Conservation (phyloP, 176 grass and related monocot genomes). For the Tillandsia leiboldiana region DNA sequence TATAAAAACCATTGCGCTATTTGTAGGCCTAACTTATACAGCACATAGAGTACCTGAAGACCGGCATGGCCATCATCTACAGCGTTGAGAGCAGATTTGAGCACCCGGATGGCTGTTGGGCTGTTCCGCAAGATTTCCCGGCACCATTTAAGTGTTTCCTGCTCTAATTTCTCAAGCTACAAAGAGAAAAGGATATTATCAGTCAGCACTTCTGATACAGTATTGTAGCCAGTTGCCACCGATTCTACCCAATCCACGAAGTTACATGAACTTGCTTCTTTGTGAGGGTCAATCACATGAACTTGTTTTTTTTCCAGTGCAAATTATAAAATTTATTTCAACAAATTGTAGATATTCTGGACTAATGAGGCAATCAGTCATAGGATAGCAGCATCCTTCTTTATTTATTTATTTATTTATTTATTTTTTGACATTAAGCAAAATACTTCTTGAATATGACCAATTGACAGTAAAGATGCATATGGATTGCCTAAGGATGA, state of each 20-base stretch:
- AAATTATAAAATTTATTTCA: too few species aligned
- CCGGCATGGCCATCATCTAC: slow-evolving; percentile 81
- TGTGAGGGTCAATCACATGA: not conserved
- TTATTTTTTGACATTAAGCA: too few species aligned
- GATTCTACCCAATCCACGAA: not conserved
- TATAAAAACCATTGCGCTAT: too few species aligned
- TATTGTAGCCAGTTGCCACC: not conserved
- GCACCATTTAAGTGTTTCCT: slow-evolving; percentile 79
- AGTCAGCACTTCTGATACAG: not conserved
- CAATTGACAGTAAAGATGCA: too few species aligned
- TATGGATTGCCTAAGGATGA: too few species aligned
- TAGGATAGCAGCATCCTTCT: too few species aligned
- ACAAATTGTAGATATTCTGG: too few species aligned
- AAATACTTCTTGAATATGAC: too few species aligned
- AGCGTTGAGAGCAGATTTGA: slow-evolving; percentile 86
- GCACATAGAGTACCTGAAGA: slow-evolving; percentile 46
- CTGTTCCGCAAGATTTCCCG: slow-evolving; percentile 76
- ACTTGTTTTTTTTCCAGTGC: too few species aligned
- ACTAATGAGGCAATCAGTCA: too few species aligned
- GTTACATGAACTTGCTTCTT: not conserved
- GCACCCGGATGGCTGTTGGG: slow-evolving; percentile 66
- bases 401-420: too few species aligned
- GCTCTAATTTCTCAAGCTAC: slow-evolving; percentile 69
- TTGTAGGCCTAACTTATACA: not conserved
- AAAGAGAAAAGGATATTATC: slow-evolving; percentile 1